Evolutionary conservation across 345 rosid species (phyloP), one percentile per base, ranked within the genome.

Genomic region (Geranium brycei): DNA sequence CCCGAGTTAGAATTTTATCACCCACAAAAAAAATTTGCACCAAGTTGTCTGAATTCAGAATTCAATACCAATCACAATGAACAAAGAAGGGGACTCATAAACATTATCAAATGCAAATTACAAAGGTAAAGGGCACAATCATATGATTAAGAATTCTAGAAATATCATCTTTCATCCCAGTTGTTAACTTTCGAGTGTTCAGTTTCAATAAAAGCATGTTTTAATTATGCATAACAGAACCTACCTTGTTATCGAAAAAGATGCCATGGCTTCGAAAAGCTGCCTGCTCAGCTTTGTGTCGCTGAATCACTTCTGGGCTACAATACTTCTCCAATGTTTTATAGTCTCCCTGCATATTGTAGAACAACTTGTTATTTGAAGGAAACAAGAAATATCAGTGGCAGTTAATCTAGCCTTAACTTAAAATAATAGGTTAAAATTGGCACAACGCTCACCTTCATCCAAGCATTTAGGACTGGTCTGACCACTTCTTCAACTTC

Each of bases 241-340:
- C 67, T 80, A 95, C 97, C 91, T 81, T 95, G 78, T 88, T 79
- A 73, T 88, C 96, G 60, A 79, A 91, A 78, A 91, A 85, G 0
- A 78, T 77, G 16, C 83, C 95, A 68, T 95, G 88, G 73, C 81
- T 76, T 71, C 70, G 72, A 66, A 64, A 87, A 59, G 92, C 95
- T 63, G 58, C 77, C 57, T 68, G 92, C 77, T 95, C 99, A 51
- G 89, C 93, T 68, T 73, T 79, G 63, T 95, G 87, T 71, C 96
- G 81, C 60, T 80, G 84, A 51, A 84, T 73, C 58, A 95, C 83
- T 83, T 88, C 96, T 18, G 86, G 63, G 80, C 83, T 79, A 62
- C 99, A 95, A 68, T 82, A 87, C 75, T 95, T 95, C 75, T 82
- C 85, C 83, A 87, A 73, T 60, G 82, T 72, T 73, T 90, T 81